Evolutionary conservation across 768 basidiomycete species (phyloP).

Genomic region (Collybia sp.): DNA sequence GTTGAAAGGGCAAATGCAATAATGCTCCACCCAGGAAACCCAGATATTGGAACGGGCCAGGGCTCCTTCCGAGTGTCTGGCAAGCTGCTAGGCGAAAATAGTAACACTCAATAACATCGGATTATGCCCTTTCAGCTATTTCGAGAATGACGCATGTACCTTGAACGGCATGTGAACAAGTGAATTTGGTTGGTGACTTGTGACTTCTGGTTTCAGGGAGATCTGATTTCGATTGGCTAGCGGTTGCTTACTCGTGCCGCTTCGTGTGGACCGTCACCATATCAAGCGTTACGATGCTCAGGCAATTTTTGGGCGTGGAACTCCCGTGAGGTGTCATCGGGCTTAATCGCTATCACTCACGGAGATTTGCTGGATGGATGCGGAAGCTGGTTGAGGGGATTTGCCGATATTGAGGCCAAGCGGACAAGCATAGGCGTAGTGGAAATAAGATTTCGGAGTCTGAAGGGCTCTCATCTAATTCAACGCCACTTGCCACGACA

Average conservation of each 20-base stretch:
- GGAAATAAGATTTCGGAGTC: slow-evolving; percentile 24
- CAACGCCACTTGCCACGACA: slow-evolving; percentile 5
- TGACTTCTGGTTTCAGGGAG: slow-evolving; percentile 1
- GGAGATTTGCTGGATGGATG: background rate
- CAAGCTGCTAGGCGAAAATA: too few relatives aligned
- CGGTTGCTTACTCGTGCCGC: slow-evolving; percentile 1
- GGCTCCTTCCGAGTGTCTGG: too few relatives aligned
- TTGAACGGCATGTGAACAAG: slow-evolving; percentile 5
- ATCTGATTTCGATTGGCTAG: slow-evolving; percentile 1
- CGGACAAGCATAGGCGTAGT: slow-evolving; percentile 8
- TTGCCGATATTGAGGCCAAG: slow-evolving; percentile 4
- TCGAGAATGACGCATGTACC: too few relatives aligned
- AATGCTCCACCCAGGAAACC: too few relatives aligned
- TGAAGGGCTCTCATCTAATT: slow-evolving; percentile 7
- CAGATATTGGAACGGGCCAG: too few relatives aligned
- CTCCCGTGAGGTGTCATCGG: too few relatives aligned
- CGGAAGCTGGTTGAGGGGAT: background rate
- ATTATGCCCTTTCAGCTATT: too few relatives aligned
- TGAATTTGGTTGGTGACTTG: background rate
- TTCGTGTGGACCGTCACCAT: too few relatives aligned
- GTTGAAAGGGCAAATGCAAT: too few relatives aligned
- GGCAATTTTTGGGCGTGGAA: background rate
- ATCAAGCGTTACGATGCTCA: background rate
- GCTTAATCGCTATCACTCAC: too few relatives aligned
- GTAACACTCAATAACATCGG: too few relatives aligned